Evolutionary conservation across 1,284 basidiomycete genomes (phyloP).

Genomic region (Schizophyllum commune): DNA sequence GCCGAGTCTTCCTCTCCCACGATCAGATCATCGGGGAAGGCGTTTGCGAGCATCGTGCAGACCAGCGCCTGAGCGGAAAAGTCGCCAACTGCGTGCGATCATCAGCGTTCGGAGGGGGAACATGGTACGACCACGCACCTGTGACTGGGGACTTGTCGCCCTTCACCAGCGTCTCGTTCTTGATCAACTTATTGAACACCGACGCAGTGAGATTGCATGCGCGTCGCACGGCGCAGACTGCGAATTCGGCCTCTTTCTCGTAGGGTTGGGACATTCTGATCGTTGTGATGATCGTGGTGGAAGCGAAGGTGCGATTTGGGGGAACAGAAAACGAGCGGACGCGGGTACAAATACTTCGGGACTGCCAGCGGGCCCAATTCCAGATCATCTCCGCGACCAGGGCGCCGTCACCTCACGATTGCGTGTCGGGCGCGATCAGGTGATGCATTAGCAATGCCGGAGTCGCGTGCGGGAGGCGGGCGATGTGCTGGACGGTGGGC

Average conservation of each 20-base stretch:
- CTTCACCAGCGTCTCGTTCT: conserved; percentile 84
- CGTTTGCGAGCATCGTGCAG: conserved; percentile 64
- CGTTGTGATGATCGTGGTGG: too few species aligned
- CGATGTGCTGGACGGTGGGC: background rate
- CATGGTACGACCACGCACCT: conserved; percentile 38
- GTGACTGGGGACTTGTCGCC: conserved; percentile 96
- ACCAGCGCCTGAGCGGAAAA: conserved; percentile 88
- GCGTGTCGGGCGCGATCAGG: background rate
- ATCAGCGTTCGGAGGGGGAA: background rate
- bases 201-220: conserved; percentile 81
- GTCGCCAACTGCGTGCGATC: conserved; percentile 64
- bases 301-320: background rate
- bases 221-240: conserved; percentile 83
- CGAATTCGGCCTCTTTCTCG: conserved; percentile 59
- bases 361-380: background rate
- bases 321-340: background rate
- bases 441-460: background rate
- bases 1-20: conserved; percentile 94
- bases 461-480: background rate
- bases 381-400: background rate
- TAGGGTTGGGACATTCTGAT: conserved; percentile 16
- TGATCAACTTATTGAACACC: conserved; percentile 86
- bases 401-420: background rate
- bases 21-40: conserved; percentile 84
- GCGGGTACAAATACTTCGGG: background rate